Conservation (phyloP, 2,329 filamentous ascomycete genomes). For the Sodiomyces alkalinus region DNA sequence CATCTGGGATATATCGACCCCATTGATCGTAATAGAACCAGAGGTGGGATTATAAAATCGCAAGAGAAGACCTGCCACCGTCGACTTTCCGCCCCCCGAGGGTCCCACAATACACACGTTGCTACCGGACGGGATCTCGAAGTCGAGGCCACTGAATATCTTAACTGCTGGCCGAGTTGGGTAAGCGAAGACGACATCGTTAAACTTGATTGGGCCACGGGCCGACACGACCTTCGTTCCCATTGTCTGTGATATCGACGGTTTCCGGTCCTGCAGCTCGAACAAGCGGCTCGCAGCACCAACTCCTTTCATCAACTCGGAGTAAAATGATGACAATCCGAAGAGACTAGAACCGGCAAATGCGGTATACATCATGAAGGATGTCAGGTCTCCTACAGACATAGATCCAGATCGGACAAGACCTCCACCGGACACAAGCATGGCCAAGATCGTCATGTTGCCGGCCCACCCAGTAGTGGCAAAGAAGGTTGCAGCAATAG, state of each 20-base stretch:
- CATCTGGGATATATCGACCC: slow-evolving; percentile 67
- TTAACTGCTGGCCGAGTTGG: slow-evolving; percentile 81
- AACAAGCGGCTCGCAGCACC: slow-evolving; percentile 93
- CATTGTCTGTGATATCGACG: slow-evolving; percentile 74
- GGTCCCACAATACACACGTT: slow-evolving; percentile 96
- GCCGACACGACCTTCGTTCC: slow-evolving; percentile 69
- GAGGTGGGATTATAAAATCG: slow-evolving; percentile 77
- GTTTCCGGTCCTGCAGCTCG: slow-evolving; percentile 81
- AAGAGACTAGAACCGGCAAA: slow-evolving; percentile 78
- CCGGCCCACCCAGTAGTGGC: slow-evolving; percentile 75
- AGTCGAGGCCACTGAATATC: slow-evolving; percentile 81
- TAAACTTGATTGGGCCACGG: slow-evolving; percentile 77
- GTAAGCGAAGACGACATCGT: slow-evolving; percentile 77
- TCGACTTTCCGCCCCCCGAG: slow-evolving; percentile 91
- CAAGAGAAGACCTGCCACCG: slow-evolving; percentile 78
- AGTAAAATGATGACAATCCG: slow-evolving; percentile 90
- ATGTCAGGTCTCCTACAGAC: slow-evolving; percentile 81
- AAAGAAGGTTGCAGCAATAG: slow-evolving; percentile 87
- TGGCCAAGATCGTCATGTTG: slow-evolving; percentile 87
- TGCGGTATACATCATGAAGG: slow-evolving; percentile 96
- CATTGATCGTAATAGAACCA: slow-evolving; percentile 71
- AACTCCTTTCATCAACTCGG: slow-evolving; percentile 96
- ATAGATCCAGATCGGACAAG: slow-evolving; percentile 80
- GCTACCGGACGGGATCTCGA: slow-evolving; percentile 81
- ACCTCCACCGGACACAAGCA: slow-evolving; percentile 79